Evolutionary conservation across 495 filamentous ascomycete species (phyloP), one percentile per base, ranked within the genome.

Genomic region (Massariosphaeria phaeospora): DNA sequence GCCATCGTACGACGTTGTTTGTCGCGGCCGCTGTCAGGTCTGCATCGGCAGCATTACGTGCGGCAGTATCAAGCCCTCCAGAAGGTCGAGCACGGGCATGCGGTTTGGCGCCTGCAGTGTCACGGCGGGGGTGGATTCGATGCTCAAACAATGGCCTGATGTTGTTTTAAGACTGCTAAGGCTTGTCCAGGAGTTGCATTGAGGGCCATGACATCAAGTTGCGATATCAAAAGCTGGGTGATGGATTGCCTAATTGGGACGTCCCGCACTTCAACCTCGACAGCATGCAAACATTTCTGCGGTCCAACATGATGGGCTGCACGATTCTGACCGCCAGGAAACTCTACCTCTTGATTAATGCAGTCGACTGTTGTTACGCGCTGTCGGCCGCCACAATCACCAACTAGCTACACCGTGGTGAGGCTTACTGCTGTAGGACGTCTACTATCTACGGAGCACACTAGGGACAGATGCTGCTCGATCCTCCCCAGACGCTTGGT

Each of bases 81-180:
- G 33, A 23, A 17, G 20, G 50, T 44, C 29, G 50, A 25, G 29
- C 15, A 38, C 50, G 40, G 40, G 6, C 18, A 49, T 56, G 53
- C 43, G 33, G 50, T 31, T 52, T 30, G 50, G n/a, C 26, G 17
- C 21, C 15, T 24, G 24, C 23, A n/a, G 12, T 7, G 13, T 34
- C 11, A 29, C 3, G 21, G 45, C 12, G 29, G 31, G 9, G 25
- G 34, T 5, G 2, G n/a, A 10, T 2, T 15, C 27, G 17, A 8
- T 29, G 10, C 34, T 43, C 39, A 48, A 59, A 52, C 48, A 43
- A 39, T 56, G 55, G 55, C 23, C 55, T 59, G 55, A 59, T 59
- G 41, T 53, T 52, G 55, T 58, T 59, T 59, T 51, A 20, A 21
- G 39, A 57, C 47, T 25, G 6, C 21, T 17, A 2, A 20, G 9